Conservation (phyloP, 2,329 filamentous ascomycete species). For the Xylariaceae sp. region DNA sequence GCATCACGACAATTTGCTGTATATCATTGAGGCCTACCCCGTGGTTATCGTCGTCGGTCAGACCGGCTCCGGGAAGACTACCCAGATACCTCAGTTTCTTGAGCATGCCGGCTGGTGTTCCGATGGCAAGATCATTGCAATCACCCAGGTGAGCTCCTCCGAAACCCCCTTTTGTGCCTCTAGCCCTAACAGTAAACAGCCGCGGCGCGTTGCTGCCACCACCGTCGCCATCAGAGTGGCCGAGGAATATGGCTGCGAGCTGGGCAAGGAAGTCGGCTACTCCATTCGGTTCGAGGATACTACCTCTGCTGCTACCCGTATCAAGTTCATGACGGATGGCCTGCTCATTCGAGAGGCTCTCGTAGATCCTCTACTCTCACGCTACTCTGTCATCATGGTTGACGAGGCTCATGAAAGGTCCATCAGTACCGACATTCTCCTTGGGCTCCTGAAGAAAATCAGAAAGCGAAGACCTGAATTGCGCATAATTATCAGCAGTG, state of each 20-base stretch:
- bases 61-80: slow-evolving; percentile 93
- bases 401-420: slow-evolving; percentile 96
- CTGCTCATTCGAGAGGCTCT: slow-evolving; percentile 87
- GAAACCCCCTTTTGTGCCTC: slow-evolving; percentile 1
- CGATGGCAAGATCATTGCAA: slow-evolving; percentile 75
- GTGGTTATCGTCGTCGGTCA: slow-evolving; percentile 90
- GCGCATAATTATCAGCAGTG: slow-evolving; percentile 86
- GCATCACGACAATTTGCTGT: slow-evolving; percentile 74
- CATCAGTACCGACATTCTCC: slow-evolving; percentile 83
- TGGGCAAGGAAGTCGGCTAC: slow-evolving; percentile 90
- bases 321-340: slow-evolving; percentile 95
- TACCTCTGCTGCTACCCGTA: slow-evolving; percentile 76
- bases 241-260: slow-evolving; percentile 78
- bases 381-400: slow-evolving; percentile 95
- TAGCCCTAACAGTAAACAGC: slow-evolving; percentile 46
- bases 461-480: slow-evolving; percentile 73
- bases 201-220: slow-evolving; percentile 83
- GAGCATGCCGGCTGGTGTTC: slow-evolving; percentile 85
- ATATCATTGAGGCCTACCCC: slow-evolving; percentile 77
- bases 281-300: slow-evolving; percentile 91
- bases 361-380: slow-evolving; percentile 83
- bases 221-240: slow-evolving; percentile 86
- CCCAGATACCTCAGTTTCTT: slow-evolving; percentile 89
- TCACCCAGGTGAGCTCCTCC: slow-evolving; percentile 75
- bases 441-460: slow-evolving; percentile 91